Base-by-base conservation (phyloP, 495 filamentous ascomycete genomes). In the Neurospora tetrasperma region DNA sequence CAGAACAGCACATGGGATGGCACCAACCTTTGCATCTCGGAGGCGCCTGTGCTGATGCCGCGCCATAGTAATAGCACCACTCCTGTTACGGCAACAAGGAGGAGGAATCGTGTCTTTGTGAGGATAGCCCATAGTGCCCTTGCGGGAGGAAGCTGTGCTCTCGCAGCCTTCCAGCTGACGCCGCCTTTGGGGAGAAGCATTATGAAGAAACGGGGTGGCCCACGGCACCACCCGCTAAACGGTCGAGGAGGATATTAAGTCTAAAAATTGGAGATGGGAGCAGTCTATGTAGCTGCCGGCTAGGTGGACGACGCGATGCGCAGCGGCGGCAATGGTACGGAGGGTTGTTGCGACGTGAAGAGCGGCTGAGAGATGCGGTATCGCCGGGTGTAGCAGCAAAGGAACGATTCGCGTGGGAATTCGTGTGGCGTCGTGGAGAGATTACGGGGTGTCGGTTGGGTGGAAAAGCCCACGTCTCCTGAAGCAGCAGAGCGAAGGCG, bases 81-180 rank as follows among this genome's bases (percentile, higher is more conserved):
- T 23, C 90, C 91, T 20, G 88, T 86, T 43, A 97, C 72, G 69
- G 90, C 92, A 66, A 96, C 78, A 44, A 91, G 88, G 66, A 96
- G 83, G 74, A 97, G 84, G 73, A 96, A 92, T 44, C 94, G 89
- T 73, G 94, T 93, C 76, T 90, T 88, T 72, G 92, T 91, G 68
- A 97, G 80, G 77, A 93, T 87, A 69, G 91, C 85, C 80, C 91
- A 87, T 81, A 99, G 82, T 46, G 92, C 92, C 83, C 93, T 88
- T 75, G 91, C 90, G 73, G 94, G 93, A 4, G 94, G 95, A 75
- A 98, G 84, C 73, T 90, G 86, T 76, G 92, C 86, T 83, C 87
- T 91, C 71, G 96, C 89, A 75, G 93, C 92, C 85, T 97, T 97
- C 93, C 95, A 98, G 81, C 87, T 96, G 79, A 96, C 88, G 82